phyloP scores from a whole-genome alignment of 345 rosid genomes.

The Eucalyptus lansdowneana region DNA sequence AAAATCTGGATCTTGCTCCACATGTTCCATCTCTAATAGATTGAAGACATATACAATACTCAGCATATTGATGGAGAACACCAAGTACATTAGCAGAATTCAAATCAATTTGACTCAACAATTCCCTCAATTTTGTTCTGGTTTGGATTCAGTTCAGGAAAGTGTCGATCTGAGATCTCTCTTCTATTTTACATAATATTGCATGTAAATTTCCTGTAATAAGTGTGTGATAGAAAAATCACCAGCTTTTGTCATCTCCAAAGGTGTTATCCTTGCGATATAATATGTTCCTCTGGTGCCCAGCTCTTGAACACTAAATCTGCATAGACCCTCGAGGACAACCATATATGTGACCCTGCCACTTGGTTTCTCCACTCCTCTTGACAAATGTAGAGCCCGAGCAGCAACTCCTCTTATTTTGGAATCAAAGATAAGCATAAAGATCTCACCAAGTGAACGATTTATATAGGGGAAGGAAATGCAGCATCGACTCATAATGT shows the following conservation, averaged over 20 bases:
- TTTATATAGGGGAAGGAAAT: background rate
- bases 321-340: slow-evolving; percentile 94
- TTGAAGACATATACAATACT: slow-evolving; percentile 1
- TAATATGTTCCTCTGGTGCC: slow-evolving; percentile 85
- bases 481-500: background rate
- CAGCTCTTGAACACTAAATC: slow-evolving; percentile 91
- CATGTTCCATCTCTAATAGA: slow-evolving; percentile 80
- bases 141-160: background rate
- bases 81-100: background rate
- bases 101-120: background rate
- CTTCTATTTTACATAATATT: background rate
- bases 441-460: background rate
- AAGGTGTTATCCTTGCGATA: slow-evolving; percentile 77
- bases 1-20: slow-evolving; percentile 90
- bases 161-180: background rate
- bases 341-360: slow-evolving; percentile 97
- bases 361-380: slow-evolving; percentile 99
- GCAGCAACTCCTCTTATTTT: slow-evolving; percentile 88
- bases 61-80: background rate
- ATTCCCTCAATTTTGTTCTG: background rate
- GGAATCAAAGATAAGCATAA: background rate
- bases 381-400: slow-evolving; percentile 91
- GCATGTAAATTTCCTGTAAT: background rate
- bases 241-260: slow-evolving; percentile 92
- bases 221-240: background rate